These are phyloP conservation scores for Taiozyma sp. DNA, from an alignment of 1,139 yeast species.

Conservation along the genomic window DNA sequence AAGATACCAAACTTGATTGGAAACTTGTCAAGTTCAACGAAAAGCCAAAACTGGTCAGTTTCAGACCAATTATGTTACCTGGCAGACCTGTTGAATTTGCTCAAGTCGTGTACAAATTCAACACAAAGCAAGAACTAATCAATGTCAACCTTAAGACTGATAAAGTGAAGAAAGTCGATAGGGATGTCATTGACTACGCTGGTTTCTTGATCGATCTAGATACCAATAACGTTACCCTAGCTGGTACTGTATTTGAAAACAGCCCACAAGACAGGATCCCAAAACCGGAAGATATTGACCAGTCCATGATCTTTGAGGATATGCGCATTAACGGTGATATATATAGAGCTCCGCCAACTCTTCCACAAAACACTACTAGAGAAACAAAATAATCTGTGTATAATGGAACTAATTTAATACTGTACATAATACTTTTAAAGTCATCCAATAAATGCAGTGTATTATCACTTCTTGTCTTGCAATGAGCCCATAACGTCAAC, in stretches of 20 bases:
- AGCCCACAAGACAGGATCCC: conserved; percentile 34
- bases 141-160: conserved; percentile 42
- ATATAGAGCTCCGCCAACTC: conserved; percentile 32
- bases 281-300: conserved; percentile 29
- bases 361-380: conserved; percentile 1
- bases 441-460: not conserved
- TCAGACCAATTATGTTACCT: conserved; percentile 64
- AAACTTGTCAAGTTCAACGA: conserved; percentile 62
- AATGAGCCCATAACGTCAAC: conserved; percentile 57
- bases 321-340: conserved; percentile 49
- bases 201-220: conserved; percentile 75
- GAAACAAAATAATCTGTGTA: not conserved
- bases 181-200: conserved; percentile 64
- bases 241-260: conserved; percentile 79
- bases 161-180: conserved; percentile 42
- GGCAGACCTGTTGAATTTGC: conserved; percentile 55
- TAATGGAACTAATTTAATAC: not conserved
- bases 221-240: conserved; percentile 57
- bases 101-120: conserved; percentile 72
- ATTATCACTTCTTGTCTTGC: not conserved
- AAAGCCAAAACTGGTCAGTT: conserved; percentile 66
- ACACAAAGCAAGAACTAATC: conserved; percentile 64
- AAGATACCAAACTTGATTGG: conserved; percentile 62
- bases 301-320: conserved; percentile 32
- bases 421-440: not conserved